Base-by-base conservation (phyloP, 768 basidiomycete species). In the Lactifluus echinatus region DNA sequence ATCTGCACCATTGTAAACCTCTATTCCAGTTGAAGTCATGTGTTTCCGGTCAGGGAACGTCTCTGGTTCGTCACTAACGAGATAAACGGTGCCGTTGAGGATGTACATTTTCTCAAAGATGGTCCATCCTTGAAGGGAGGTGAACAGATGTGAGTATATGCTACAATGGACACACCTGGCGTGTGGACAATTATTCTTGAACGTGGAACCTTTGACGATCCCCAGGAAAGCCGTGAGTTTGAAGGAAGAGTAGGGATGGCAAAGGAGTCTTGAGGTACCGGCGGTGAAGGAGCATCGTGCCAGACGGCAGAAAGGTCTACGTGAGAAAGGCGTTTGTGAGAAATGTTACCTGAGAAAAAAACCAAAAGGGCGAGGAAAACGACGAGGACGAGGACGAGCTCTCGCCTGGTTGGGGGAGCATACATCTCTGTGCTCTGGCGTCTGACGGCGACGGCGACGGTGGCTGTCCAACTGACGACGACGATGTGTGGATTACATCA, bases 81-180 rank as follows among this genome's bases (percentile, higher is more conserved):
- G 75, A 67, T 84, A 93, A 36, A 88, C 78, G 7, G 87, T 85
- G 44, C 90, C 90, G 62, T 92, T 89, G 64, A 83, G 73, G 55
- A 92, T 70, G 67, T 89, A 95, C 10, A 95, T 76, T 55, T 78
- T 81, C 71, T 93, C 89, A 59, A 93, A 84, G 50, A 93, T 83
- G 1, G 92, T 90, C 93, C 91, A 96, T 31, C 93, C 92, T 93
- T 66, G 26, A 33, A 4, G n/a, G n/a, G 8, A 8, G 14, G 19
- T 60, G 19, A 55, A 36, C 14, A 7, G n/a, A 4, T 2, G 33
- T 6, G 3, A 4, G 17, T 1, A 19, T 50, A 24, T 10, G 10
- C n/a, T 2, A 17, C 2, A 14, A 7, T 8, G 28, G 6, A 48
- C 37, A 17, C 57, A 86, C 89, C 89, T 68, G 87, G 85, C 7